Evolutionary conservation across 106 monocot genomes (phyloP), one percentile per base, ranked within the genome.

Genomic region (Platanthera zijinensis): DNA sequence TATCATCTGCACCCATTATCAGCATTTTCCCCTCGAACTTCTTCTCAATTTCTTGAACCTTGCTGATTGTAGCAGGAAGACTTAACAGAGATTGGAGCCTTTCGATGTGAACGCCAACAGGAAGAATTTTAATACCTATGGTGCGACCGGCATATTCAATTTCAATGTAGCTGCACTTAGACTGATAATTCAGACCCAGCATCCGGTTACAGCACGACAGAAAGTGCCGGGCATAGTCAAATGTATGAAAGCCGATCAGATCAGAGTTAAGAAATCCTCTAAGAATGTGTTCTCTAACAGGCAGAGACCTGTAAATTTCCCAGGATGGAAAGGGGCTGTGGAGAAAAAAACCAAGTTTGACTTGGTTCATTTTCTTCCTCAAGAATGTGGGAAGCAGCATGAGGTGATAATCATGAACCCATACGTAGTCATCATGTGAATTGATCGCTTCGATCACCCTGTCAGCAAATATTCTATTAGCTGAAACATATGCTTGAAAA

Each of bases 331-430:
- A 95, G 0, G 92, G 90, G 77, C 75, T 78, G 78, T 92, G 92
- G 11, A 92, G 90, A 70, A 95, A 95, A 81, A 95, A 95, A 4
- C 95, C 95, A 19, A 92, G 86, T 56, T 86, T 80, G 17, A 92
- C 64, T 2, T 84, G 75, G 47, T 90, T 85, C 32, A 88, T 83
- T 11, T 84, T 69, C 15, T 88, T 78, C 51, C 95, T 56, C 7
- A 95, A 77, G 75, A 95, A 92, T 6, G 90, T 86, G 13, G 95
- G 95, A 30, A 95, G 86, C 3, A 80, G 86, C 90, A 95, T 90
- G 21, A 95, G 88, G 52, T 95, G 95, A 73, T 95, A 95, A 69
- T 95, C 95, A 32, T 95, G 95, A 52, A 90, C 83, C 95, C 95
- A 95, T 8, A 95, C 92, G 30, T 70, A 92, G 75, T 95, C 95